These are phyloP conservation scores for Lippia alba DNA, from an alignment of 305 asterid species.

Conservation along the genomic window DNA sequence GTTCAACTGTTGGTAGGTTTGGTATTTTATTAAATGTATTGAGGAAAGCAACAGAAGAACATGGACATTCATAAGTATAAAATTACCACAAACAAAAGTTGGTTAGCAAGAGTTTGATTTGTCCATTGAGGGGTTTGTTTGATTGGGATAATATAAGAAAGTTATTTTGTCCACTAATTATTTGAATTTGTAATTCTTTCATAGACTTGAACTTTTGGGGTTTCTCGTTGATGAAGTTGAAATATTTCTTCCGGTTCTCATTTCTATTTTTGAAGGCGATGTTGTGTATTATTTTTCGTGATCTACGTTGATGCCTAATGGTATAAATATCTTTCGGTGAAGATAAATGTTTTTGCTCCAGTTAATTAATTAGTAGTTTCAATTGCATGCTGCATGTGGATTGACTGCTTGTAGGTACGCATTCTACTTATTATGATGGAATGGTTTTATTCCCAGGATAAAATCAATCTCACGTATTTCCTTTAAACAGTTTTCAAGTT, in stretches of 20 bases:
- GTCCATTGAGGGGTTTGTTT: neutral
- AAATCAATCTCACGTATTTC: neutral
- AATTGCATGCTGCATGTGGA: slow-evolving; percentile 1
- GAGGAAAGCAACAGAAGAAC: neutral
- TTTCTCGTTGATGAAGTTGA: neutral
- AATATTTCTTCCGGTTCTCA: slow-evolving; percentile 7
- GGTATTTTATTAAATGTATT: neutral
- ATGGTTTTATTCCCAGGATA: neutral
- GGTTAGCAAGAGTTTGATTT: neutral
- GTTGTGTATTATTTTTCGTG: neutral
- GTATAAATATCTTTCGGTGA: neutral
- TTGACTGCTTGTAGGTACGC: neutral
- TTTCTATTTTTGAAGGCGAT: neutral
- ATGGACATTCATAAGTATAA: neutral
- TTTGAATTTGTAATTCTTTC: neutral
- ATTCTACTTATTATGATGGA: neutral
- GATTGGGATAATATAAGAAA: neutral
- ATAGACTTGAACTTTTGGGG: neutral
- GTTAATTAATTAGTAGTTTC: slow-evolving; percentile 10
- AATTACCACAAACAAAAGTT: neutral
- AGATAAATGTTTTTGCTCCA: neutral
- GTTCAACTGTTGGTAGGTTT: neutral
- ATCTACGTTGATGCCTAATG: neutral
- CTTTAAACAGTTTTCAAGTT: too few species aligned
- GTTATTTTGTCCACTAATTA: neutral